Evolutionary conservation across 2,329 filamentous ascomycete genomes (phyloP).

Genomic region (Ophiostoma pallidulum): DNA sequence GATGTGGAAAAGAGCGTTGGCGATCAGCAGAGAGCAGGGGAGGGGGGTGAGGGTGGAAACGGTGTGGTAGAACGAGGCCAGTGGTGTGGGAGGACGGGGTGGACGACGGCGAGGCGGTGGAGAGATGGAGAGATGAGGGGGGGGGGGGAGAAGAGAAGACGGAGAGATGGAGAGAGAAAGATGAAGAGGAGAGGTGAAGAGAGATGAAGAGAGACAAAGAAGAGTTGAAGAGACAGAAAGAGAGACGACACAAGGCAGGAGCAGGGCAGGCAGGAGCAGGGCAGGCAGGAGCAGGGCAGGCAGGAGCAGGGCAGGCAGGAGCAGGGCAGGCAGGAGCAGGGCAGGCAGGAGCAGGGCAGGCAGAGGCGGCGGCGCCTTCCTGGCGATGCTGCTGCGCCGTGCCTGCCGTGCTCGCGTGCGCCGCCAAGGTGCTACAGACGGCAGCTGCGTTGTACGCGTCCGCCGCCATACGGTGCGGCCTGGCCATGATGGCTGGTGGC

Average conservation of each 20-base stretch:
- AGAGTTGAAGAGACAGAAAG: too few relatives aligned
- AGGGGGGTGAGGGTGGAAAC: not conserved
- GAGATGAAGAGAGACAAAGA: too few relatives aligned
- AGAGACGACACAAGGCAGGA: too few relatives aligned
- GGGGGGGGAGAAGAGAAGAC: too few relatives aligned
- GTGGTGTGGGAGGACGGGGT: not conserved
- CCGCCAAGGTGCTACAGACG: not conserved
- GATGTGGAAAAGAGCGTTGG: not conserved
- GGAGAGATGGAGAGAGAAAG: too few relatives aligned
- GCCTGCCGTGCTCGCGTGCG: not conserved
- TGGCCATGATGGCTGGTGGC: not conserved
- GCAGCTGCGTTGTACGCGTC: too few relatives aligned
- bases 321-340: too few relatives aligned
- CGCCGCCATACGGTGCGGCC: not conserved
- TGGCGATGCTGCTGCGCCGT: not conserved
- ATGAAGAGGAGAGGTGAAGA: too few relatives aligned
- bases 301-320: too few relatives aligned
- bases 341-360: not conserved
- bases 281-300: too few relatives aligned
- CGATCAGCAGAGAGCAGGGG: constrained; percentile 6
- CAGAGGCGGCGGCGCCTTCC: not conserved
- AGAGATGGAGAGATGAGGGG: too few relatives aligned
- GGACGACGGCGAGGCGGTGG: not conserved
- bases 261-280: too few relatives aligned
- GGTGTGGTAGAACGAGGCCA: not conserved